These are phyloP conservation scores for Tricholoma furcatifolium DNA, from an alignment of 768 basidiomycete genomes.

Conservation along the genomic window DNA sequence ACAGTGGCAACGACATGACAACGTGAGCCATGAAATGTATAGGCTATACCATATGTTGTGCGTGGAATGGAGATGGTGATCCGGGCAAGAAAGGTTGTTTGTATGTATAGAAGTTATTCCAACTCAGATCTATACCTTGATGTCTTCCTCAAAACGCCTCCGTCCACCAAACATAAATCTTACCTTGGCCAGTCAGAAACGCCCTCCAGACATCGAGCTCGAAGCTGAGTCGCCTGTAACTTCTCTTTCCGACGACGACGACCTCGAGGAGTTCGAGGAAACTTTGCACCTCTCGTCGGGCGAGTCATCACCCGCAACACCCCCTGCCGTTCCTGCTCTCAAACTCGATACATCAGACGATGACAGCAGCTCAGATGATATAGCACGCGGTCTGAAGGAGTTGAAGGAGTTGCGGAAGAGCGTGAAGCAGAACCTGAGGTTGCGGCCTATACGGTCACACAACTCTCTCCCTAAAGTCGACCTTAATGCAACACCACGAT, in stretches of 20 bases:
- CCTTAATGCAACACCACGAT: conserved; percentile 27
- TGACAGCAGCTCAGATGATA: conserved; percentile 50
- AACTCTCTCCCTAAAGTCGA: conserved; percentile 48
- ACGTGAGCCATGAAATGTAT: too few relatives aligned
- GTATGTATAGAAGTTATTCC: conserved; percentile 2
- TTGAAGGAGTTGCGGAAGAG: conserved; percentile 69
- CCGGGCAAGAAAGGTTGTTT: background rate
- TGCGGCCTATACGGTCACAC: conserved; percentile 72
- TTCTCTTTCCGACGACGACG: conserved; percentile 23
- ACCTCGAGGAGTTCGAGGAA: conserved; percentile 38
- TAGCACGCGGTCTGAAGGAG: conserved; percentile 64
- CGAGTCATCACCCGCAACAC: conserved; percentile 30
- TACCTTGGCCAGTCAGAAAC: conserved; percentile 31
- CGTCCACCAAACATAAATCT: conserved; percentile 56
- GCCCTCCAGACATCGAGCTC: conserved; percentile 31
- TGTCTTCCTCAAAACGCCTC: conserved; percentile 36
- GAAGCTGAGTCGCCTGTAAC: conserved; percentile 37
- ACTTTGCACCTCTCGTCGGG: conserved; percentile 40
- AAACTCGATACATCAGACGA: conserved; percentile 32
- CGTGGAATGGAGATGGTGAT: too few relatives aligned
- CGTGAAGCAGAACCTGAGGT: conserved; percentile 74
- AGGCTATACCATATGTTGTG: too few relatives aligned
- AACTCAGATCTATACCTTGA: conserved; percentile 12
- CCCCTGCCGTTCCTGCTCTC: conserved; percentile 32
- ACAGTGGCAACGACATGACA: too few relatives aligned